These are phyloP conservation scores for Cyclotella atomus DNA, from an alignment of 108 stramenopile genomes.

Conservation along the genomic window DNA sequence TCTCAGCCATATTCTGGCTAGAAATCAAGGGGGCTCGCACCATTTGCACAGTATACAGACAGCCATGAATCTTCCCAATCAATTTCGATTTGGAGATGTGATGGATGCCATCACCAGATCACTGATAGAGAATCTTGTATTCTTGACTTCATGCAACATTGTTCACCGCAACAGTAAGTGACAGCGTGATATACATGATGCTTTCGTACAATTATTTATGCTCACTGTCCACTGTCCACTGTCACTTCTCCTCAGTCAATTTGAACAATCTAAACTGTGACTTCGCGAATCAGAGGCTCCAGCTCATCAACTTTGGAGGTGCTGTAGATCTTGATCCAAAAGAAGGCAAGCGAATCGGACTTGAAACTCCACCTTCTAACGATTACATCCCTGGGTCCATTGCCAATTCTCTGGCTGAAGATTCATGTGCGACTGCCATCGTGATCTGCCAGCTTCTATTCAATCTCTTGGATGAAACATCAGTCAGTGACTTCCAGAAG, in stretches of 20 bases:
- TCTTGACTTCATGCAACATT: constrained; percentile 59
- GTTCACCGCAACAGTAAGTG: constrained; percentile 73
- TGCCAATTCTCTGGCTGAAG: constrained; percentile 58
- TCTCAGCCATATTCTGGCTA: constrained; percentile 25
- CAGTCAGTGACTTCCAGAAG: constrained; percentile 62
- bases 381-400: constrained; percentile 77
- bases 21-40: constrained; percentile 36
- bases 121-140: constrained; percentile 57
- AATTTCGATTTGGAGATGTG: constrained; percentile 53
- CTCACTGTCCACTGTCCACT: not conserved
- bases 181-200: not conserved
- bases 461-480: constrained; percentile 64
- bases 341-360: constrained; percentile 59
- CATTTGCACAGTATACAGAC: constrained; percentile 51
- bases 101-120: constrained; percentile 50
- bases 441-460: constrained; percentile 77
- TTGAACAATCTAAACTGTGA: constrained; percentile 66
- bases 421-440: constrained; percentile 68
- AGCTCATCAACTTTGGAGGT: constrained; percentile 79
- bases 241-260: constrained; percentile 36
- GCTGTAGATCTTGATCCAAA: constrained; percentile 79
- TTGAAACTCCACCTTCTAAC: constrained; percentile 64
- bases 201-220: not conserved
- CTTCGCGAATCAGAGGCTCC: constrained; percentile 29
- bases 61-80: constrained; percentile 53